Conservation (phyloP, 176 grass and related monocot species). For the Avena eriantha region DNA sequence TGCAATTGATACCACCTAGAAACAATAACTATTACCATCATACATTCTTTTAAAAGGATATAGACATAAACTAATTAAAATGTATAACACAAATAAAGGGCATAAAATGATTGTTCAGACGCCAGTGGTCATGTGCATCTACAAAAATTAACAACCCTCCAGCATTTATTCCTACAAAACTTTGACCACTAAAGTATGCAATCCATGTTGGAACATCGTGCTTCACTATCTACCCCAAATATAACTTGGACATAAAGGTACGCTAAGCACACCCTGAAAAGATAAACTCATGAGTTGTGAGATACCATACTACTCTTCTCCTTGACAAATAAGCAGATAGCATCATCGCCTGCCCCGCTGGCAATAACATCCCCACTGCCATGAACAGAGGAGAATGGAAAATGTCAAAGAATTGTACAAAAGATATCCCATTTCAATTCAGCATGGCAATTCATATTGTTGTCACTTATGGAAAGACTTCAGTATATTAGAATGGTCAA, state of each 20-base stretch:
- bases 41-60: neutral
- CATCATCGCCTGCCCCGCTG: slow-evolving; percentile 83
- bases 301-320: slow-evolving; percentile 67
- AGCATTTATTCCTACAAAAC: neutral
- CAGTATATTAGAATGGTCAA: neutral
- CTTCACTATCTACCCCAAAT: slow-evolving; percentile 8
- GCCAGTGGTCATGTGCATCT: neutral
- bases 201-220: slow-evolving; percentile 12
- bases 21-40: neutral
- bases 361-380: slow-evolving; percentile 80
- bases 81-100: neutral
- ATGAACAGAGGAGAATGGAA: slow-evolving; percentile 40
- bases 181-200: slow-evolving; percentile 11
- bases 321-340: slow-evolving; percentile 76
- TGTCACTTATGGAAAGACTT: slow-evolving; percentile 8
- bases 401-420: slow-evolving; percentile 39
- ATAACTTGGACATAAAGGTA: neutral
- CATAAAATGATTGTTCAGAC: neutral
- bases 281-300: slow-evolving; percentile 23
- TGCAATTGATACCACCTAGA: neutral
- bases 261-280: slow-evolving; percentile 12
- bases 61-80: too few species aligned
- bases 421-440: slow-evolving; percentile 17
- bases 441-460: slow-evolving; percentile 17
- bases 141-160: neutral